Evolutionary conservation across 495 filamentous ascomycete genomes (phyloP), one percentile per base, ranked within the genome.

Genomic region (Hypomontagnella monticulosa): DNA sequence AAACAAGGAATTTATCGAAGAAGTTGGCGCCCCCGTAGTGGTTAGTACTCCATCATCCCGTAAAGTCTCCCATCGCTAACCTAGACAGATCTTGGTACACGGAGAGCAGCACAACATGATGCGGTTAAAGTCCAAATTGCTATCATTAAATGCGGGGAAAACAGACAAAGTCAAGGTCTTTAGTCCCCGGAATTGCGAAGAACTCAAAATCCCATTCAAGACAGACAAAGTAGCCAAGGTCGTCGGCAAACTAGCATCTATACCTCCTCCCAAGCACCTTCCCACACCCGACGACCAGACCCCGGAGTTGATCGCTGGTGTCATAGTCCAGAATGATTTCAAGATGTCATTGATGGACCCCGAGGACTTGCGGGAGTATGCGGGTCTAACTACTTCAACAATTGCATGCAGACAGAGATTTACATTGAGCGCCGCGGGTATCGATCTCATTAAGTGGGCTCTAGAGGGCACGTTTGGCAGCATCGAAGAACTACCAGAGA

Each of bases 71-170:
- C 33, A 47, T 53, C 6, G 34, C 71, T 80, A 68, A 81, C 53
- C 18, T 8, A 0, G 1, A 1, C 47, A 93, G 90, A 97, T 99
- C 51, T 85, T 99, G 18, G 95, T 99, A 4, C 95, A 99, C 69
- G 95, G 95, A 27, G 96, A 97, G 72, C 92, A 94, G 65, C 92
- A 97, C 71, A 96, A 97, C 70, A 99, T 99, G 95, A 96, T 93
- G 86, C 87, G 96, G 32, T 80, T 99, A 14, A 97, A 97, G 72
- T 96, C 92, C 2, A 95, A 96, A 67, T 80, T 99, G 7, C 84
- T 98, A n/a, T 92, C 91, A 18, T 82, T 97, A 7, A 97, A 98
- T 70, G 85, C 89, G 8, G 85, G 88, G 19, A 94, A 96, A 71
- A 81, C 83, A 0, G 81, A 85, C 33, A 92, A 92, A 49, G 87